A percentile compares a stretch with the other conserved stretches of the same genome.
Evolutionary conservation across 2,329 filamentous ascomycete species (phyloP).

Genomic region (Botrytis fabae): DNA sequence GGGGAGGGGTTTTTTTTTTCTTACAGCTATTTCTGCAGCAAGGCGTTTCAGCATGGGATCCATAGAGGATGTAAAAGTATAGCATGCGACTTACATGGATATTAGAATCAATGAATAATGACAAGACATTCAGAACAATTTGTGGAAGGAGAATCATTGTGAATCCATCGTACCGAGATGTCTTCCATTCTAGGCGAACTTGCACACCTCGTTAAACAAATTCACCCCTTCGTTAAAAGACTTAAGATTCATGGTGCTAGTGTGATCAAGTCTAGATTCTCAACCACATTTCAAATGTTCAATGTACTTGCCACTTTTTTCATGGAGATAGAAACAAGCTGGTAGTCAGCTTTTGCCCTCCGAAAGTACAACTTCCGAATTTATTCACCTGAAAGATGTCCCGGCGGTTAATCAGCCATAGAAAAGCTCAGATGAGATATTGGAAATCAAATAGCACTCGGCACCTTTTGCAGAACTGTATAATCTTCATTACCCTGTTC

Average conservation of each 20-base stretch:
- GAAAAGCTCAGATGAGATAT: background rate
- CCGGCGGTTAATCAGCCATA: background rate
- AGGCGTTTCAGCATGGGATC: background rate
- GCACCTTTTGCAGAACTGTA: background rate
- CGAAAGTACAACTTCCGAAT: rapidly evolving
- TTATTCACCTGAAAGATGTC: background rate
- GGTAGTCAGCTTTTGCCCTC: background rate
- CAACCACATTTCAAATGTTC: background rate
- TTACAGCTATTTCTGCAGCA: background rate
- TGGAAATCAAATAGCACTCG: rapidly evolving
- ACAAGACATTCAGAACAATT: background rate
- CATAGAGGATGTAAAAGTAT: background rate
- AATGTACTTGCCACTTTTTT: background rate
- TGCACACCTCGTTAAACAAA: background rate
- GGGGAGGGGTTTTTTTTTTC: background rate
- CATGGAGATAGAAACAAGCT: background rate
- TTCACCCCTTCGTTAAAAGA: background rate
- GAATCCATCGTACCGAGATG: too few species aligned
- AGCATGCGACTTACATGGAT: background rate
- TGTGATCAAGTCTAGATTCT: background rate
- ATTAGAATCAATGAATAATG: background rate
- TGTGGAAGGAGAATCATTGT: background rate
- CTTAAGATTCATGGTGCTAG: background rate
- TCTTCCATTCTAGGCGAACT: background rate
- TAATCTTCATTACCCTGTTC: background rate